A percentile compares a stretch with the other conserved stretches of the same genome.
phyloP scores from a whole-genome alignment of 2,329 filamentous ascomycete species.

The Botrytis porri region DNA sequence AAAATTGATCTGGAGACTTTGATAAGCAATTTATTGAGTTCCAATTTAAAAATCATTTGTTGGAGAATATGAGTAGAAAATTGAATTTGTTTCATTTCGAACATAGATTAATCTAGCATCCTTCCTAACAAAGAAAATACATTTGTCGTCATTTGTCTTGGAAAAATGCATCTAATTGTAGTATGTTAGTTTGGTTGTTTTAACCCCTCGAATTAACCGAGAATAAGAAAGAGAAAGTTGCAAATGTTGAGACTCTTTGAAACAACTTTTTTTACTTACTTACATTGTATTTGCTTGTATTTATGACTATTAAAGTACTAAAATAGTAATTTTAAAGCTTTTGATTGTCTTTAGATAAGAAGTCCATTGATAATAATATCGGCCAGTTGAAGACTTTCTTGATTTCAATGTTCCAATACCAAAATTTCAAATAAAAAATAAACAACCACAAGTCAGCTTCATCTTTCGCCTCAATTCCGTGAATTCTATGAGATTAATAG shows the following conservation, averaged over 20 bases:
- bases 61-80: no score
- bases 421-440: neutral
- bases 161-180: no score
- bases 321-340: no score
- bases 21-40: neutral
- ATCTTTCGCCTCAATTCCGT: neutral
- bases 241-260: neutral
- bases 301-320: neutral
- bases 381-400: neutral
- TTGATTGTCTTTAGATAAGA: neutral
- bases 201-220: conserved; percentile 2
- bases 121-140: neutral
- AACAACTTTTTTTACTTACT: neutral
- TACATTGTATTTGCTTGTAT: no score
- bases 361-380: neutral
- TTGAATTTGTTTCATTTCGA: neutral
- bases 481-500: neutral
- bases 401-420: neutral
- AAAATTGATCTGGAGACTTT: neutral
- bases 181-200: no score
- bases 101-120: no score
- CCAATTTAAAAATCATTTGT: neutral
- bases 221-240: neutral
- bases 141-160: neutral
- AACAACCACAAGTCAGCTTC: neutral